Base-by-base conservation (phyloP, 176 grass and related monocot species). In the Thinopyrum elongatum region DNA sequence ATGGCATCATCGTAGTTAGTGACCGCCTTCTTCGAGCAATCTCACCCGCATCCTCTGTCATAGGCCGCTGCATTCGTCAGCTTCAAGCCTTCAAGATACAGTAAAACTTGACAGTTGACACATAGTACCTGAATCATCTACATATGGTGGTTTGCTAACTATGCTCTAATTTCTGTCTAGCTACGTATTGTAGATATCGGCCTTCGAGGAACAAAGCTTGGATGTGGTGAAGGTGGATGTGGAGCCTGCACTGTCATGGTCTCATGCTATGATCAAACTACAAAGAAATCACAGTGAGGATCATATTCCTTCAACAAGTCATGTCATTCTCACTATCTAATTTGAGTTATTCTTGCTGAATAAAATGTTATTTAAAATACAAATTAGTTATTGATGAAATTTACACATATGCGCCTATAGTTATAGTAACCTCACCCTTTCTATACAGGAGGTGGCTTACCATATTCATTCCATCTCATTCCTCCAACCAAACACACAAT, bases 151-250 rank as follows among this genome's bases (percentile, higher is more conserved):
- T 86, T 61, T 75, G 11, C 14, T 23, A 33, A 66, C 31, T 51
- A 28, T 33, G 57, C 47, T 31, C 28, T 90, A 73, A 83, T 73
- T 70, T 63, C 82, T 82, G 21, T 64, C 8, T 76, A 49, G 33
- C 17, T 25, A 76, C 81, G 26, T 10, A 62, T 35, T 89, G 36
- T 74, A 98, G 95, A 94, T 83, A 92, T 95, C 6, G 91, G 90
- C 17, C 86, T 98, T 82, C 92, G 88, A 60, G 95, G 95, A 78
- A 95, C 95, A 57, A 98, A 98, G 27, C 95, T 98, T 67, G 95
- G 95, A 57, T 98, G 95, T 31, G 95, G 95, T 84, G 95, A 98
- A 89, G 95, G 93, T 82, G 95, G 95, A 44, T 98, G 95, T 86
- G 95, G 95, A 65, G 95, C 95, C 81, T 98, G 95, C 84, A 98